Evolutionary conservation across 2,329 filamentous ascomycete species (phyloP).

Genomic region (Tolypocladium endophyticum): DNA sequence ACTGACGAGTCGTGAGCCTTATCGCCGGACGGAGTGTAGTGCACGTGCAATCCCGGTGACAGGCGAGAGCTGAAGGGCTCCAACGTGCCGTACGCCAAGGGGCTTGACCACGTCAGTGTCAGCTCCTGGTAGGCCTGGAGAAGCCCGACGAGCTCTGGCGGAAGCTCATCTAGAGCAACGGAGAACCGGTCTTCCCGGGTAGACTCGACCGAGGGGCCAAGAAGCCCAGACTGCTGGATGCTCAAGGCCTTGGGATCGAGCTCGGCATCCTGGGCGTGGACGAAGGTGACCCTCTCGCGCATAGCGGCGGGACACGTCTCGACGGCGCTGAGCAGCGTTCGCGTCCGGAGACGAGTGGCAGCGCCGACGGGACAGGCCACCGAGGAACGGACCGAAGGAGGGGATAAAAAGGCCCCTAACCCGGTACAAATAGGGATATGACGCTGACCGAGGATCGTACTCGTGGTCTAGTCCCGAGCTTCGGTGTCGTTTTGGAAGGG

Average conservation of each 20-base stretch:
- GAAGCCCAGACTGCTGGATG: conserved; percentile 45
- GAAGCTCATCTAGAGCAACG: conserved; percentile 62
- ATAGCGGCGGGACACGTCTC: conserved; percentile 30
- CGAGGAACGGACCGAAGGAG: background rate
- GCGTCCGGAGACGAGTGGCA: background rate
- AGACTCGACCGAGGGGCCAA: conserved; percentile 47
- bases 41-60: conserved; percentile 72
- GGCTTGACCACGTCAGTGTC: conserved; percentile 69
- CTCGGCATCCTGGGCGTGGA: conserved; percentile 53
- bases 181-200: conserved; percentile 74
- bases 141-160: conserved; percentile 50
- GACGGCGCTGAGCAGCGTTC: background rate
- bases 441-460: background rate
- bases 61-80: conserved; percentile 66
- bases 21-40: conserved; percentile 48
- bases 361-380: background rate
- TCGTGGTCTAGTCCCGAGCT: background rate
- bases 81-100: conserved; percentile 43
- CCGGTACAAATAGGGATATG: background rate
- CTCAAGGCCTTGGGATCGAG: conserved; percentile 55
- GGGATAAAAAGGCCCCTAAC: background rate
- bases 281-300: conserved; percentile 72
- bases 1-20: conserved; percentile 9
- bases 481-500: conserved; percentile 4
- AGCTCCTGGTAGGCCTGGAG: conserved; percentile 59